Base-by-base conservation (phyloP, 441 rosid genomes). In the Aquilaria agallochum region DNA sequence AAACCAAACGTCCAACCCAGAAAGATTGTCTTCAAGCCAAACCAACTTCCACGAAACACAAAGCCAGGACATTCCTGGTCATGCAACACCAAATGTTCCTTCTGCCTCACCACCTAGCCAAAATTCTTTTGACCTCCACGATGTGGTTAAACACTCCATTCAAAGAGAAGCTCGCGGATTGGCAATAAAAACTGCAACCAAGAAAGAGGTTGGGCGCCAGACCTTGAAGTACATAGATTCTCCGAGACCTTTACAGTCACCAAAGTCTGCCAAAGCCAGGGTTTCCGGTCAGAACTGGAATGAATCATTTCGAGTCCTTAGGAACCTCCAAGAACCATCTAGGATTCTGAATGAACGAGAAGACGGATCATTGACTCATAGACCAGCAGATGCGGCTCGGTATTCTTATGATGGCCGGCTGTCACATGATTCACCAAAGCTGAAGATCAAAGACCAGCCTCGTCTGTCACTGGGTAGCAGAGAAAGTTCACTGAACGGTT, bases 401-500 rank as follows among this genome's bases (percentile, higher is more conserved):
- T 80, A 84, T 79, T 95, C 99, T 69, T 92, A 79, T 62, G 99
- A 95, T 65, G 98, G 89, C 71, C 77, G 85, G 66, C 91, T 82
- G 62, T 68, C 84, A 15, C 67, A 85, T 57, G 83, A 84, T 51
- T 58, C 78, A 31, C 57, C 63, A 54, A 88, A 83, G 72, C 27
- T 74, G 12, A 89, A 87, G 89, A 69, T 87, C 62, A 90, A 83
- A 67, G 98, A 90, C 74, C 79, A 81, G 15, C 99, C 96, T 1
- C 85, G 99, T 78, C 76, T 92, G 65, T 92, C 99, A 31, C 63
- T 95, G 67, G 98, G 92, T 80, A 90, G 99, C 70, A 88, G 83
- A 78, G 82, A 75, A 11, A 71, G 68, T 60, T 77, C 92, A 55
- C 62, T 73, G n/a, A 75, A 78, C 58, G 79, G 85, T 58, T 74